Percentiles rank a stretch among this genome's conserved stretches.
phyloP scores from a whole-genome alignment of 2,329 filamentous ascomycete genomes.

The Fusarium nygamai region DNA sequence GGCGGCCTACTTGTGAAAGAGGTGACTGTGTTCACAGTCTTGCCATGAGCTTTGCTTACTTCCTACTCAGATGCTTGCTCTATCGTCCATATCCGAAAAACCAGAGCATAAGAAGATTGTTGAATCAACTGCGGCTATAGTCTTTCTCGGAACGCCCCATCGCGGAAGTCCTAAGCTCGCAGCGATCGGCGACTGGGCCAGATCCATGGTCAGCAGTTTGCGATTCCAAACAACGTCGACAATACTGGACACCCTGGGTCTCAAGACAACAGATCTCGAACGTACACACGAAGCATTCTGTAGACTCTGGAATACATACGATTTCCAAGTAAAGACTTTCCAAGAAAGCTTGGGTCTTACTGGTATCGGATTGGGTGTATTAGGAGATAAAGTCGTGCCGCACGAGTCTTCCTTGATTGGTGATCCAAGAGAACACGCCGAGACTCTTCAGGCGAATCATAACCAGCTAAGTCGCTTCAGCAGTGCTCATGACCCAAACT shows the following conservation, averaged over 20 bases:
- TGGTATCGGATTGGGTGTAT: background rate
- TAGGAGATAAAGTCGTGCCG: conserved; percentile 24
- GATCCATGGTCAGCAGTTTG: conserved; percentile 31
- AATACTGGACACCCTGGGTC: conserved; percentile 8
- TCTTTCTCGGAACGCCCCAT: conserved; percentile 51
- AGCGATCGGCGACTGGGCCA: conserved; percentile 11
- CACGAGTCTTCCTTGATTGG: conserved; percentile 18
- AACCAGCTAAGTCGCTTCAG: conserved; percentile 12
- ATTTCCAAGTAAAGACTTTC: conserved; percentile 30
- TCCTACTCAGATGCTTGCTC: conserved; percentile 14
- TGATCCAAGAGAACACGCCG: conserved; percentile 13
- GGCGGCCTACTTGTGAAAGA: conserved; percentile 26
- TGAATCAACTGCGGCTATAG: conserved; percentile 38
- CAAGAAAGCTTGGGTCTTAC: conserved; percentile 20
- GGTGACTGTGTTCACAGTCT: no score
- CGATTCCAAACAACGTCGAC: conserved; percentile 6
- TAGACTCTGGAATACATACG: conserved; percentile 1
- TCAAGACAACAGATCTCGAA: conserved; percentile 22
- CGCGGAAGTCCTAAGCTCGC: conserved; percentile 39
- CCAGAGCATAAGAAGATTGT: conserved; percentile 22
- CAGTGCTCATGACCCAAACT: conserved; percentile 8
- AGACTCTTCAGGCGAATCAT: conserved; percentile 28
- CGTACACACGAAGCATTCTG: conserved; percentile 18
- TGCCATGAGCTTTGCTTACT: no score
- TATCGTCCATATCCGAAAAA: background rate